A percentile compares a stretch with the other conserved stretches of the same genome.
Evolutionary conservation across 2,329 filamentous ascomycete species (phyloP).

Genomic region (Monilinia aucupariae): DNA sequence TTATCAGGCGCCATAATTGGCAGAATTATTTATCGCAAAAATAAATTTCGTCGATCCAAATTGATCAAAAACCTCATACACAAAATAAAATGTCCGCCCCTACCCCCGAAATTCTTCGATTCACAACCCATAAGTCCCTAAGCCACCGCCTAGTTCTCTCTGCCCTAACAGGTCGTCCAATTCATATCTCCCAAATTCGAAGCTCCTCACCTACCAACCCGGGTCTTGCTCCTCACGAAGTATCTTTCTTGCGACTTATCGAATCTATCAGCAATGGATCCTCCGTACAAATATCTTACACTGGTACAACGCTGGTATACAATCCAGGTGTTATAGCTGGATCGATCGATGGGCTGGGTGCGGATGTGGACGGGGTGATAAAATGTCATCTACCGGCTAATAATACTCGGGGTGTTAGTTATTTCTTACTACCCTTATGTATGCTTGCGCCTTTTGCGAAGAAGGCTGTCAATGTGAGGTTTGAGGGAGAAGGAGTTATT

Average conservation of each 20-base stretch:
- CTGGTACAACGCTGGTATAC: slow-evolving; percentile 87
- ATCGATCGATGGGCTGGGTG: slow-evolving; percentile 64
- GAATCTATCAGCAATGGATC: slow-evolving; percentile 94
- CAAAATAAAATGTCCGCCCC: slow-evolving; percentile 31
- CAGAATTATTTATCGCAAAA: slow-evolving; percentile 16
- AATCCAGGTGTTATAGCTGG: slow-evolving; percentile 90
- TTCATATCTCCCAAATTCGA: slow-evolving; percentile 93
- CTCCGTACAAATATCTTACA: slow-evolving; percentile 92
- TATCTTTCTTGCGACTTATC: slow-evolving; percentile 91
- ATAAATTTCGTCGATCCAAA: slow-evolving; percentile 11
- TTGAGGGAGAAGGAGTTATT: slow-evolving; percentile 87
- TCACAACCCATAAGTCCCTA: slow-evolving; percentile 80
- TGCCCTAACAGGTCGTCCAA: slow-evolving; percentile 80
- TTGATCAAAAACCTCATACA: slow-evolving; percentile 9
- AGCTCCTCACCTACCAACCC: slow-evolving; percentile 78
- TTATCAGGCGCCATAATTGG: slow-evolving; percentile 1
- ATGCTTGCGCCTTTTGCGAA: slow-evolving; percentile 92
- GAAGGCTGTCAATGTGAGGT: slow-evolving; percentile 80
- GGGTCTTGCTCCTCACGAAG: slow-evolving; percentile 84
- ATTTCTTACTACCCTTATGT: slow-evolving; percentile 85
- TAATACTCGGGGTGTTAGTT: slow-evolving; percentile 77
- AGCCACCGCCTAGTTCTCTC: slow-evolving; percentile 80
- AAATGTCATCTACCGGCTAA: slow-evolving; percentile 72
- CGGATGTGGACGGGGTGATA: slow-evolving; percentile 60
- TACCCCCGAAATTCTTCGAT: slow-evolving; percentile 53